Base-by-base conservation (phyloP, 352 stramenopile species). In the Phytopythium kandeliae region DNA sequence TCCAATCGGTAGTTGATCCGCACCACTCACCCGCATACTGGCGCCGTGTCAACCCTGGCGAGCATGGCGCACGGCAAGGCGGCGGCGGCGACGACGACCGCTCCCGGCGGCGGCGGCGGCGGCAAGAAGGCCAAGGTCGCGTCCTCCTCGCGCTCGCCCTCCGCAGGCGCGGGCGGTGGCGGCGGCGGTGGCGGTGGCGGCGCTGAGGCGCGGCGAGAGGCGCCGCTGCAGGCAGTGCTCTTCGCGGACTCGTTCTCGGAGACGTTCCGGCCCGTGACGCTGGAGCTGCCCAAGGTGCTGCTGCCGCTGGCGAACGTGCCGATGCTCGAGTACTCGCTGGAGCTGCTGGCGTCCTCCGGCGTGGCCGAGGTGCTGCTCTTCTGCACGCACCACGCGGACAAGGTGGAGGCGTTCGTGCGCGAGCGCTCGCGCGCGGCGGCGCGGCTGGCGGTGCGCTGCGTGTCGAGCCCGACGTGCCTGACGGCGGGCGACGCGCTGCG, bases 301-400 rank as follows among this genome's bases (percentile, higher is more conserved):
- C 89, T 98, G 36, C 96, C 96, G 15, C 73, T 99, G 28, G 96
- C 96, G 46, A 98, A 99, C 75, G 87, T 98, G 15, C 85, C 95
- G 0, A 90, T 99, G 71, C 75, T 99, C 53, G 93, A 99, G 67
- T 99, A 99, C 69, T 86, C 93, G 44, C 83, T 99, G 38, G 96
- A 99, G 70, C 98, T 98, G 58, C 78, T 99, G 13, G 89, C 85
- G 22, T 81, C 85, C 16, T 86, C 91, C 19, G 95, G 94, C 55
- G 94, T 99, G 3, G 70, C 97, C 41, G 94, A 99, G 65, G 80
- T 99, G 7, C 86, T 98, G 60, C 71, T 99, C 17, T 95, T 99
- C 48, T 98, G 75, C 67, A 92, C 89, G 11, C 68, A 62, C 55
- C 81, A 97, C 52, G 68, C 78, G 0, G 90, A 97, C 26, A 55